These are phyloP conservation scores for Nitzschia sp. DNA, from an alignment of 108 stramenopile genomes.

Conservation along the genomic window DNA sequence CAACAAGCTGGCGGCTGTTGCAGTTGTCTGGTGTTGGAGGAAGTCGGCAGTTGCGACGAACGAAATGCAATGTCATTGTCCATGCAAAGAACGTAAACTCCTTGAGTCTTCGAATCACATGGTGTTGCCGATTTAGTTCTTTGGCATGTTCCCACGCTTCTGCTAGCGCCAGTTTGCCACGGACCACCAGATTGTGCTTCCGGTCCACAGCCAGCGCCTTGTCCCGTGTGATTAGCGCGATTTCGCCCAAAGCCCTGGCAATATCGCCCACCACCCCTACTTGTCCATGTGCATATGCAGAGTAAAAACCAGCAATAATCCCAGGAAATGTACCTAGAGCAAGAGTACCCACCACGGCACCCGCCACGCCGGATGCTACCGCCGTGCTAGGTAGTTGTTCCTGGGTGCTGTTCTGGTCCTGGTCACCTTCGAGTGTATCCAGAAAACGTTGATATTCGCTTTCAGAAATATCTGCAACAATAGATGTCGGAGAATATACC, in stretches of 20 bases:
- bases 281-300: conserved; percentile 31
- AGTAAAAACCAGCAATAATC: conserved; percentile 10
- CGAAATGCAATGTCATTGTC: not conserved
- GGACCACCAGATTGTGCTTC: conserved; percentile 52
- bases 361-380: conserved; percentile 18
- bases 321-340: conserved; percentile 11
- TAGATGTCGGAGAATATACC: not conserved
- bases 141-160: conserved; percentile 32
- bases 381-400: not conserved
- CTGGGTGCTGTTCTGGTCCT: not conserved
- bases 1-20: too few relatives aligned
- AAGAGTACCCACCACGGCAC: conserved; percentile 15
- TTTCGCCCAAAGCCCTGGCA: conserved; percentile 42
- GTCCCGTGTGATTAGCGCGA: conserved; percentile 26
- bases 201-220: conserved; percentile 41
- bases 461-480: not conserved
- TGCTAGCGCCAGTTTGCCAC: conserved; percentile 29
- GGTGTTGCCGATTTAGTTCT: conserved; percentile 52
- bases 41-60: not conserved
- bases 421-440: not conserved
- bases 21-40: not conserved
- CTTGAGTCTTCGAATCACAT: conserved; percentile 20
- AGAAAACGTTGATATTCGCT: not conserved
- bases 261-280: conserved; percentile 29
- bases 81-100: not conserved